Percentiles rank a stretch among this genome's conserved stretches.
phyloP scores from a whole-genome alignment of 2,329 filamentous ascomycete species.

The Paecilomyces variotii region DNA sequence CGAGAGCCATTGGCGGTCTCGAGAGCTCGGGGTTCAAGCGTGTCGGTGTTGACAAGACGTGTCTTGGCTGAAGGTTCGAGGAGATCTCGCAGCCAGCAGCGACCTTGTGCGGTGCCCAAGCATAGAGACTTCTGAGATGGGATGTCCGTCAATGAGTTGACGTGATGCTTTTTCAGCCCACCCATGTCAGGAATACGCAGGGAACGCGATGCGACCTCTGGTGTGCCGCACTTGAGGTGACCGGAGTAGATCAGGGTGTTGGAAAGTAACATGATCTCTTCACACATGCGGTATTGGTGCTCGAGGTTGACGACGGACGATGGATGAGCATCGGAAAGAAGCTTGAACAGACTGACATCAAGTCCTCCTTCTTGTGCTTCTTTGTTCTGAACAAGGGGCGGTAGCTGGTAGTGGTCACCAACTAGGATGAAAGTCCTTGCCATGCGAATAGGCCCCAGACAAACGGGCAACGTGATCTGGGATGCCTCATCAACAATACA shows the following conservation, averaged over 20 bases:
- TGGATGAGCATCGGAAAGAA: slow-evolving; percentile 82
- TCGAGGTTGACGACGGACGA: slow-evolving; percentile 82
- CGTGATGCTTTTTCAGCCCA: slow-evolving; percentile 53
- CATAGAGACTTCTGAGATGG: slow-evolving; percentile 43
- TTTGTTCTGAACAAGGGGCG: slow-evolving; percentile 87
- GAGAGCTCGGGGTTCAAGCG: slow-evolving; percentile 53
- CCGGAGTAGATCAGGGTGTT: slow-evolving; percentile 93
- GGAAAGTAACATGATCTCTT: slow-evolving; percentile 89
- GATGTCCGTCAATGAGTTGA: slow-evolving; percentile 16
- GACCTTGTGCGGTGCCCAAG: slow-evolving; percentile 37
- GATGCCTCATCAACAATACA: slow-evolving; percentile 98
- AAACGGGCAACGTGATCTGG: slow-evolving; percentile 93
- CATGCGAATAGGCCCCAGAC: slow-evolving; percentile 87
- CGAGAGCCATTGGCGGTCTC: slow-evolving; percentile 67
- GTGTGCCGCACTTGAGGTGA: slow-evolving; percentile 78
- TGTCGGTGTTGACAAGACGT: slow-evolving; percentile 83
- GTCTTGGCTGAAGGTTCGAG: slow-evolving; percentile 65
- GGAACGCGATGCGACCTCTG: slow-evolving; percentile 60
- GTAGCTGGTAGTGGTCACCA: slow-evolving; percentile 92
- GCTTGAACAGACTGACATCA: slow-evolving; percentile 88
- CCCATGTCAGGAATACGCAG: slow-evolving; percentile 61
- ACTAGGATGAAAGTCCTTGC: slow-evolving; percentile 89
- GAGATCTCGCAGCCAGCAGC: slow-evolving; percentile 71
- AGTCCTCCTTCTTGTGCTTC: slow-evolving; percentile 77
- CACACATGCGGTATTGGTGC: slow-evolving; percentile 97